These are phyloP conservation scores for Coniochaeta ligniaria DNA, from an alignment of 2,329 filamentous ascomycete genomes.

Conservation along the genomic window DNA sequence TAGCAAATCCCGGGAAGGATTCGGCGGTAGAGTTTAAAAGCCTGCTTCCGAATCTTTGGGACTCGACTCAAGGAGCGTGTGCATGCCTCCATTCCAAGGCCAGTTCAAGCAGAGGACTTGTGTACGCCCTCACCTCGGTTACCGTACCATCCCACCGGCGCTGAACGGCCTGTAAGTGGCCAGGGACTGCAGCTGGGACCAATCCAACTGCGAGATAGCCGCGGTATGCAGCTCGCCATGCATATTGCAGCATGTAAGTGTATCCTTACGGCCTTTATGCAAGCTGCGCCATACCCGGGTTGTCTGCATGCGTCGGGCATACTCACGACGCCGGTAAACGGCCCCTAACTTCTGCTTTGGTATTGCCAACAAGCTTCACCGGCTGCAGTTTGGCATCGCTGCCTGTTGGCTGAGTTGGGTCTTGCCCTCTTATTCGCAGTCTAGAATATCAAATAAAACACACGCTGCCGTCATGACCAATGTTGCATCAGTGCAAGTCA, in stretches of 20 bases:
- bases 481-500: background rate
- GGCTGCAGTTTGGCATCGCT: background rate
- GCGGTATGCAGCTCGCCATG: background rate
- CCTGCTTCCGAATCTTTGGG: background rate
- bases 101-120: background rate
- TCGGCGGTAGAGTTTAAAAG: too few species aligned
- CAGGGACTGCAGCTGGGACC: background rate
- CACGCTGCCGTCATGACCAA: background rate
- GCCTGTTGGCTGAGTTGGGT: background rate
- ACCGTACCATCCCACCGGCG: too few species aligned
- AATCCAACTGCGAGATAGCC: background rate
- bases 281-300: background rate
- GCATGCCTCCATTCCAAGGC: background rate
- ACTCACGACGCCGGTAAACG: background rate
- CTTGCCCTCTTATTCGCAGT: background rate
- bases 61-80: background rate
- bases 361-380: background rate
- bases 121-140: background rate
- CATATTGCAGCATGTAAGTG: background rate
- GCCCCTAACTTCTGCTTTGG: background rate
- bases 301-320: background rate
- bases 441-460: background rate
- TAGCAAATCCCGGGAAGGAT: too few species aligned
- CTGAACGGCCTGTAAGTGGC: too few species aligned
- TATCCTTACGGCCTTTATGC: background rate